Evolutionary conservation across 2,329 filamentous ascomycete genomes (phyloP), one percentile per base, ranked within the genome.

Genomic region (Xylariaceae sp.): DNA sequence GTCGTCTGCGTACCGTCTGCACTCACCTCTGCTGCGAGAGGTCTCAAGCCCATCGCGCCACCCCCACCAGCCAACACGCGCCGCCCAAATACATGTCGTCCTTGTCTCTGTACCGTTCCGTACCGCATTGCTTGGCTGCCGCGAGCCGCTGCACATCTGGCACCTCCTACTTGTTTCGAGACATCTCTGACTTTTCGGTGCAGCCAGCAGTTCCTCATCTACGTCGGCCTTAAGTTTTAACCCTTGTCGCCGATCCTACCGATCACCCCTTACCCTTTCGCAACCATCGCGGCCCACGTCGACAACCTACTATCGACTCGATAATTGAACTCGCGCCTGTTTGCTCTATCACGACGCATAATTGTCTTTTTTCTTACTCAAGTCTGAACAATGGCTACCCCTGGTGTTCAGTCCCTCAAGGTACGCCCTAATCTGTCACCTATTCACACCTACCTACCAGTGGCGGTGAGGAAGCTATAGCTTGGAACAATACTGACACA

Each of bases 401-500:
- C 86, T 58, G 88, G 88, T 68, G 92, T 92, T 68, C 89, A 95
- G 77, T 95, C 89, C 65, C 77, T 95, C 71, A 95, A 96, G 89
- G 90, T 94, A 77, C 64, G 78, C 71, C 40, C 4, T n/a, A n/a
- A 10, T 13, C 12, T 13, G 21, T 54, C 43, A 37, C 50, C 13
- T 32, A 30, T 30, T 3, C 29, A 34, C 47, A 26, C 34, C 49
- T 48, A 46, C 47, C 37, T 40, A 42, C n/a, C 40, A 40, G 4
- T 30, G 47, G 18, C n/a, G n/a, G 36, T 54, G 48, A 54, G 52
- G 22, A 51, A 42, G 40, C 49, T 47, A 51, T 49, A 9, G 15
- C 26, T 57, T 47, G 47, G 36, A 46, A 53, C 49, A 69, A 72
- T 70, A 75, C 63, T 71, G 70, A 67, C 65, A 51, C 58, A 36